These are phyloP conservation scores for Botrytis sinoallii DNA, from an alignment of 2,329 filamentous ascomycete genomes.

Conservation along the genomic window DNA sequence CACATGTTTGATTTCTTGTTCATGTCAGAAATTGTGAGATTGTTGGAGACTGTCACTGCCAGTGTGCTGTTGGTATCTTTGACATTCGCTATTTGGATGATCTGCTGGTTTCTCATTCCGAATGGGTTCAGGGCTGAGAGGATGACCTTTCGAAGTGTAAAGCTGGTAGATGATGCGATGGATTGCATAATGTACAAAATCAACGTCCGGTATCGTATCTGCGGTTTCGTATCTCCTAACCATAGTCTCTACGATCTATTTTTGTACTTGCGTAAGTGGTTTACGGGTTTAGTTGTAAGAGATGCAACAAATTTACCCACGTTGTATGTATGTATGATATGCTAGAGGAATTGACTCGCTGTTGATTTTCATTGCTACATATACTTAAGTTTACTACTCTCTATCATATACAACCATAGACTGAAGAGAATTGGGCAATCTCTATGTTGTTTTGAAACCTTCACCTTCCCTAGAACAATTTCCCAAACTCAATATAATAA, in stretches of 20 bases:
- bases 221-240: neutral
- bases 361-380: neutral
- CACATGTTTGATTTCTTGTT: neutral
- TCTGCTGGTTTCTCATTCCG: neutral
- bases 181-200: neutral
- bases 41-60: neutral
- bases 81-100: neutral
- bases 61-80: neutral
- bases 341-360: neutral
- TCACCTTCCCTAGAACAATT: no score
- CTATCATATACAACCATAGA: neutral
- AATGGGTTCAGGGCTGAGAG: neutral
- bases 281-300: neutral
- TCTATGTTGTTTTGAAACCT: no score
- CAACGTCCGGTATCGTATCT: neutral
- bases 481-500: no score
- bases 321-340: neutral
- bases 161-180: neutral
- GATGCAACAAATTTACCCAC: neutral
- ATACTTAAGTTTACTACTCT: accelerated
- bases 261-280: neutral
- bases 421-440: neutral
- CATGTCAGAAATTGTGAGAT: neutral
- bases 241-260: neutral
- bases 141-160: neutral